A percentile compares a stretch with the other conserved stretches of the same genome.
Conservation (phyloP, 805 yeast species). For the Alloascoidea africana region DNA sequence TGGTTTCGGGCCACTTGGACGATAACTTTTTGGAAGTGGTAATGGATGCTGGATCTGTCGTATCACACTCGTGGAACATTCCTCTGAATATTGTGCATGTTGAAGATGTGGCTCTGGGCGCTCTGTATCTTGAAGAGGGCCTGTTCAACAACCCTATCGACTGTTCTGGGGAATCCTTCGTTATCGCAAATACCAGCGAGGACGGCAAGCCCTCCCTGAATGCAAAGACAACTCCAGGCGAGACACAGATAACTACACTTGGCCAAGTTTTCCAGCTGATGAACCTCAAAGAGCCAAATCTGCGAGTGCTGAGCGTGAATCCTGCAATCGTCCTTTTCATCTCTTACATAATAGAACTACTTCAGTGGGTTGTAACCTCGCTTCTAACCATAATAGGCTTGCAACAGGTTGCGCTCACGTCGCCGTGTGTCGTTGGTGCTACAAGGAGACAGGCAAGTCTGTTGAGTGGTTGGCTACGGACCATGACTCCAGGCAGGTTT, state of each 20-base stretch:
- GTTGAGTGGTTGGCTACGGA: background rate
- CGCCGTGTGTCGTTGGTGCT: background rate
- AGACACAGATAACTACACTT: background rate
- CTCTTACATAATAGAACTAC: background rate
- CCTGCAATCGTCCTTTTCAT: background rate
- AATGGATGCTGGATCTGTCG: constrained; percentile 8
- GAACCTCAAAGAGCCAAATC: background rate
- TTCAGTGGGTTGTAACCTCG: background rate
- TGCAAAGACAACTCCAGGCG: background rate
- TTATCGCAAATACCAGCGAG: background rate
- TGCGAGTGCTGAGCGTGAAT: background rate
- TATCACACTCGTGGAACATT: constrained; percentile 10
- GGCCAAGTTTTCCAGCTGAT: background rate
- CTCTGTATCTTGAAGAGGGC: constrained; percentile 21
- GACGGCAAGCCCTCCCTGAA: background rate
- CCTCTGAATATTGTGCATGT: constrained; percentile 16
- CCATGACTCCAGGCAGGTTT: constrained; percentile 1
- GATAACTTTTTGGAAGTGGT: constrained; percentile 13
- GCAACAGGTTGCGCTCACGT: background rate
- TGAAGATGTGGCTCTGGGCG: constrained; percentile 22
- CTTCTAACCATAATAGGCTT: background rate
- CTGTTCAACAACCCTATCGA: constrained; percentile 8
- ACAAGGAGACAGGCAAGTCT: background rate
- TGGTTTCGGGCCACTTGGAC: constrained; percentile 13
- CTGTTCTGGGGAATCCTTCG: background rate